These are phyloP conservation scores for Quercus ilex DNA, from an alignment of 306 rosid species.

Conservation along the genomic window DNA sequence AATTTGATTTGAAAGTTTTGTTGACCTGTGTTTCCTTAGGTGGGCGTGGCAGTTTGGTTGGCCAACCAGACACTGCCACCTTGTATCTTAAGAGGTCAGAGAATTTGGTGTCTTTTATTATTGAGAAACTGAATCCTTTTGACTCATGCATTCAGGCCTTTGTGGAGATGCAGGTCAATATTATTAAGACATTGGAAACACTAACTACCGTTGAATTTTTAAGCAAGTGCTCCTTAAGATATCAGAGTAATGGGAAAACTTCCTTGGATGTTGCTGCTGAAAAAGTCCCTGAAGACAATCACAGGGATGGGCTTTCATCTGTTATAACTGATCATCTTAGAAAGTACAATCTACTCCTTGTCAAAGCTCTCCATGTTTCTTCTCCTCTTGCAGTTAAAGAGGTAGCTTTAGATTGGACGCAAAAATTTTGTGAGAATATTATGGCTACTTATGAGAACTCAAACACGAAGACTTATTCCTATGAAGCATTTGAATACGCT, in stretches of 20 bases:
- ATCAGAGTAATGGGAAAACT: constrained; percentile 32
- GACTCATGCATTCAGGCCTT: constrained; percentile 54
- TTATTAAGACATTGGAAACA: constrained; percentile 66
- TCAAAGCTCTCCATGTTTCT: constrained; percentile 63
- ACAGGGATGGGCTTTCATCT: constrained; percentile 31
- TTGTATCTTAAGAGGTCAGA: constrained; percentile 60
- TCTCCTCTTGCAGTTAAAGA: constrained; percentile 80
- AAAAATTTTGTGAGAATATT: constrained; percentile 64
- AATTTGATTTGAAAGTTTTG: constrained; percentile 78
- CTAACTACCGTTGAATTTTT: constrained; percentile 57
- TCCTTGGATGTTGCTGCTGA: constrained; percentile 30
- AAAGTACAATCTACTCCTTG: constrained; percentile 52
- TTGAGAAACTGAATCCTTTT: constrained; percentile 66
- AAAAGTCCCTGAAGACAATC: constrained; percentile 25
- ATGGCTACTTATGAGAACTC: constrained; percentile 46
- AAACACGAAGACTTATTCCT: constrained; percentile 29
- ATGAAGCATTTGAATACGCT: constrained; percentile 43
- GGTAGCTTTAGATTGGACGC: constrained; percentile 65
- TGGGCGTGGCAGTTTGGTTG: constrained; percentile 49
- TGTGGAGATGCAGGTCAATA: constrained; percentile 69
- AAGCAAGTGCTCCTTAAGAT: constrained; percentile 48
- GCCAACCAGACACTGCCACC: constrained; percentile 43
- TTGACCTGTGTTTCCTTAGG: constrained; percentile 59
- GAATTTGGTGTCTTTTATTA: constrained; percentile 52
- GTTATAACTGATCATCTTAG: constrained; percentile 56